phyloP scores from a whole-genome alignment of 192 early-diverging fungal genomes.

The Linnemannia exigua region DNA sequence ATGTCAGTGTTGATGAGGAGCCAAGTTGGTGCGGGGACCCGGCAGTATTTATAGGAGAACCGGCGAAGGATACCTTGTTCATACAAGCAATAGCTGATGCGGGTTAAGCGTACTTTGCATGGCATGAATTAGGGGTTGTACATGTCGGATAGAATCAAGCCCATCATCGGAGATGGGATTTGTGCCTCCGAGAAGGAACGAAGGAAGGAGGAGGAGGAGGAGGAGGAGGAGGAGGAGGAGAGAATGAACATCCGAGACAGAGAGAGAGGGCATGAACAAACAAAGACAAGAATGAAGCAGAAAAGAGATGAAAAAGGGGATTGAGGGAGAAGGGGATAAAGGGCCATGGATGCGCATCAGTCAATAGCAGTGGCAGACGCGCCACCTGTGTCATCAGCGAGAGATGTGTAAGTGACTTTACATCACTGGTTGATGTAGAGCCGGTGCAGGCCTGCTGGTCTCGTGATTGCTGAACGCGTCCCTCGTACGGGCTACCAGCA shows the following conservation, averaged over 20 bases:
- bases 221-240: no score
- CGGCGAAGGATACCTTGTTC: no score
- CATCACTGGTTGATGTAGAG: no score
- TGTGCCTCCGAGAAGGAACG: background rate
- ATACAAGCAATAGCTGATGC: no score
- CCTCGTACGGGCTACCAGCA: no score
- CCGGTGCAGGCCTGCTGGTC: no score
- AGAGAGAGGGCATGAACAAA: background rate
- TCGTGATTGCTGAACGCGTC: no score
- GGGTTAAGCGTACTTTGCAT: no score
- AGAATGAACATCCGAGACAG: no score
- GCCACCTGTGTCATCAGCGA: background rate
- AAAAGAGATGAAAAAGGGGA: background rate
- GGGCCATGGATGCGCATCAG: background rate
- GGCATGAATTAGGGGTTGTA: background rate
- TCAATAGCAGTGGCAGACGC: background rate
- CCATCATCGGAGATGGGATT: slow-evolving; percentile 5
- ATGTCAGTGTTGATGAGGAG: background rate
- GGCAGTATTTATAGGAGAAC: background rate
- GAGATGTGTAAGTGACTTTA: background rate
- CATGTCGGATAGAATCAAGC: background rate
- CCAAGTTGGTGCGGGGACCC: background rate
- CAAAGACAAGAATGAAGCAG: background rate
- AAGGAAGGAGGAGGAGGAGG: background rate
- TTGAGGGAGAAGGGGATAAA: background rate